Evolutionary conservation across 331 rosid species (phyloP).

Genomic region (Pyrus hybrid): DNA sequence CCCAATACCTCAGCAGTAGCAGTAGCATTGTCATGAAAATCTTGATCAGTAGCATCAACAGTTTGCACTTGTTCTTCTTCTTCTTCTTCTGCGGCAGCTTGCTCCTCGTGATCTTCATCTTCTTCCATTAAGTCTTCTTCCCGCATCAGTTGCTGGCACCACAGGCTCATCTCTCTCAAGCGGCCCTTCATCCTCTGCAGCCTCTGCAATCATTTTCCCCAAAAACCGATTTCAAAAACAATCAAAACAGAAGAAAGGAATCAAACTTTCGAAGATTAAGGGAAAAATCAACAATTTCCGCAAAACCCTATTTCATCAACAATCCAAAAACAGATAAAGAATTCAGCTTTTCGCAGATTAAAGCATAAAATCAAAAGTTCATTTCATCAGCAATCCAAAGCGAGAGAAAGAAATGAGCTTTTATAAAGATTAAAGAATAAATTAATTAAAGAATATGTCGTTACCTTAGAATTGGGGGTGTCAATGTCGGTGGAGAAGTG

Average conservation of each 20-base stretch:
- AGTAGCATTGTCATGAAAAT: background rate
- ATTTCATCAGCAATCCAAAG: background rate
- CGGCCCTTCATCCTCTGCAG: slow-evolving; percentile 44
- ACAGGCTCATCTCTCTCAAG: slow-evolving; percentile 44
- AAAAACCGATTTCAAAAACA: background rate
- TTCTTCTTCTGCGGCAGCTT: background rate
- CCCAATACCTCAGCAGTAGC: background rate
- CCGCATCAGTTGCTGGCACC: slow-evolving; percentile 45
- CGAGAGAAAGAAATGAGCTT: no score
- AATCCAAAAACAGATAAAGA: background rate
- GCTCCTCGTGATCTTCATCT: background rate
- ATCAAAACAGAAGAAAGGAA: background rate
- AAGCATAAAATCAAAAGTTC: background rate
- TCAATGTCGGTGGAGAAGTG: slow-evolving; percentile 6
- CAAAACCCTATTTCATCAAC: background rate
- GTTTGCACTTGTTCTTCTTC: background rate
- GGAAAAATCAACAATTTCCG: background rate
- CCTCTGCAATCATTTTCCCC: slow-evolving; percentile 28
- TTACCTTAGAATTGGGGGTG: slow-evolving; percentile 36
- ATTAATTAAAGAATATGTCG: background rate
- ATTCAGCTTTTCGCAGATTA: background rate
- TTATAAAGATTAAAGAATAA: background rate
- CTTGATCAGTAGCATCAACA: background rate
- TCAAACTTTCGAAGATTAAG: background rate
- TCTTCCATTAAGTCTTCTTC: slow-evolving; percentile 21